Conservation (phyloP, 2,329 filamentous ascomycete species). For the Fusarium gaditjirri region DNA sequence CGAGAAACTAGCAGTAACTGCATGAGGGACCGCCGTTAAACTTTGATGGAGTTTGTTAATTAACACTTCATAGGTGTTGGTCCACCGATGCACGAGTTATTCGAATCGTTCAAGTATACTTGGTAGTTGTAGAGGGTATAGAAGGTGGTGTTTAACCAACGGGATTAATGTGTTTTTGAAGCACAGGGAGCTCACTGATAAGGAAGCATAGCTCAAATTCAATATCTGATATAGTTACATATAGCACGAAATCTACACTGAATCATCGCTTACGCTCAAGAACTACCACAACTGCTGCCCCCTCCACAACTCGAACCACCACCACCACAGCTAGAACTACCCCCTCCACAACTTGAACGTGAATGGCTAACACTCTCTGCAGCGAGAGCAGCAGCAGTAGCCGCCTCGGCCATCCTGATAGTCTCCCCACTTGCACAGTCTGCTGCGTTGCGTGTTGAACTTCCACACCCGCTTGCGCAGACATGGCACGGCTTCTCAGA, state of each 20-base stretch:
- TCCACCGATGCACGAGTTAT: background rate
- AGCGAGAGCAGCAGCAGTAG: constrained; percentile 7
- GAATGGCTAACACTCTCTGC: constrained; percentile 1
- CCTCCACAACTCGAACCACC: constrained; percentile 13
- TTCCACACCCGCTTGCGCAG: constrained; percentile 33
- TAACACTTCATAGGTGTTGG: background rate
- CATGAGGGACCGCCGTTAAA: background rate
- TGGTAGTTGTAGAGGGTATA: background rate
- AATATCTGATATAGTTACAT: background rate
- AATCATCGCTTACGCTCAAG: background rate
- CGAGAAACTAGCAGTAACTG: constrained; percentile 4
- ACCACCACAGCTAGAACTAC: constrained; percentile 27
- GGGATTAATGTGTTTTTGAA: background rate
- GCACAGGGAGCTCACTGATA: background rate
- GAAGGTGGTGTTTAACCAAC: background rate
- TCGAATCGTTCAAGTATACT: background rate
- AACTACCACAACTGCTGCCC: constrained; percentile 8
- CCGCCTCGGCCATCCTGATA: constrained; percentile 14
- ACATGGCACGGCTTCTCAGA: constrained; percentile 1
- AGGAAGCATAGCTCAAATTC: background rate
- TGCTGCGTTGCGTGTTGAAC: constrained; percentile 8
- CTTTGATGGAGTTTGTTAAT: background rate
- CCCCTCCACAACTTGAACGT: constrained; percentile 16
- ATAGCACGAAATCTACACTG: background rate
- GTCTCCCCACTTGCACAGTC: constrained; percentile 30